Percentiles rank a stretch among this genome's conserved stretches.
Conservation (phyloP, 305 asterid species). For the Ilex paraguariensis region DNA sequence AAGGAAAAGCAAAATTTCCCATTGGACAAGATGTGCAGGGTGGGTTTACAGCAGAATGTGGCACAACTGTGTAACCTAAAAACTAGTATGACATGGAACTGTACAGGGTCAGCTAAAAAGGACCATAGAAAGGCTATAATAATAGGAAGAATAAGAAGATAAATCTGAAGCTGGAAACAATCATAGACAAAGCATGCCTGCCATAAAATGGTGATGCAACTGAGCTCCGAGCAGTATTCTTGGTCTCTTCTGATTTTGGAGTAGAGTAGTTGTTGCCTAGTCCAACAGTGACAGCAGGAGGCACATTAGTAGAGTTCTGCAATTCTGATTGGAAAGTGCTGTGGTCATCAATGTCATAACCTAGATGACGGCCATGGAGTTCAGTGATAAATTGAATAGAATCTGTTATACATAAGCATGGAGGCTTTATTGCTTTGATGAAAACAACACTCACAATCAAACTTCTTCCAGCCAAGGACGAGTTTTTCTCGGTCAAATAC, state of each 20-base stretch:
- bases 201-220: slow-evolving; percentile 29
- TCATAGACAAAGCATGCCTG: slow-evolving; percentile 14
- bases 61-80: too few relatives aligned
- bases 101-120: too few relatives aligned
- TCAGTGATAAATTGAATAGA: not conserved
- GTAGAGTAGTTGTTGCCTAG: slow-evolving; percentile 21
- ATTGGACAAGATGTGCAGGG: too few relatives aligned
- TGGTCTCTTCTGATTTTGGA: slow-evolving; percentile 18
- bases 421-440: not conserved
- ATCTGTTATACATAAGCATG: not conserved
- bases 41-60: too few relatives aligned
- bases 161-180: slow-evolving; percentile 19
- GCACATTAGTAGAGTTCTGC: slow-evolving; percentile 34
- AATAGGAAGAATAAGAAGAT: slow-evolving; percentile 16
- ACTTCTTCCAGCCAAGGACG: slow-evolving; percentile 76
- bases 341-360: slow-evolving; percentile 47
- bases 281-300: slow-evolving; percentile 48
- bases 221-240: slow-evolving; percentile 23
- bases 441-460: slow-evolving; percentile 46
- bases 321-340: slow-evolving; percentile 26
- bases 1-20: too few relatives aligned
- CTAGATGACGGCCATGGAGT: slow-evolving; percentile 30
- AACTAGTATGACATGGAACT: too few relatives aligned
- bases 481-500: slow-evolving; percentile 82
- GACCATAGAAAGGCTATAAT: slow-evolving; percentile 8